These are phyloP conservation scores for Lactarius tabidus DNA, from an alignment of 768 basidiomycete species.

Conservation along the genomic window DNA sequence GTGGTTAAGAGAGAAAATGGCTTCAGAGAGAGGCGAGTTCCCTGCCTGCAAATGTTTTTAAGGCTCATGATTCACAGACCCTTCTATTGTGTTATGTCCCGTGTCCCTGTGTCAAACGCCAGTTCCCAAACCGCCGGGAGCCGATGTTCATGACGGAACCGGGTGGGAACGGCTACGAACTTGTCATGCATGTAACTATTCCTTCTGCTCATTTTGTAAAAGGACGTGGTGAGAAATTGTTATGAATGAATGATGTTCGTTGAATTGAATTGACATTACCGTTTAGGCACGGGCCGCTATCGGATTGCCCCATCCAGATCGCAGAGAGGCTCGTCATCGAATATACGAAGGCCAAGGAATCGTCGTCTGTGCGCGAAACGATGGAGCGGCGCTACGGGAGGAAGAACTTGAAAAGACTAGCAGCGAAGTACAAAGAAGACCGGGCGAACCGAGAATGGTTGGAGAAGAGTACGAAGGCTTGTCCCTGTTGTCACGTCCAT, in stretches of 20 bases:
- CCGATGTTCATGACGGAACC: conserved; percentile 47
- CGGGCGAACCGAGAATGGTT: conserved; percentile 73
- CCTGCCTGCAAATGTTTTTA: neutral
- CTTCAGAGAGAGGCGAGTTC: conserved; percentile 61
- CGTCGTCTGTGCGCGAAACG: conserved; percentile 42
- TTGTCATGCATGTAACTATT: conserved; percentile 67
- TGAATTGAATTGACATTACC: conserved; percentile 1
- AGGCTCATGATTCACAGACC: conserved; percentile 45
- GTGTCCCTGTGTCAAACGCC: conserved; percentile 77
- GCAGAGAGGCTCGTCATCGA: conserved; percentile 63
- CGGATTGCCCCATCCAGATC: conserved; percentile 62
- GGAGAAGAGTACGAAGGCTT: conserved; percentile 58
- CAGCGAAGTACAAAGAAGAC: conserved; percentile 65
- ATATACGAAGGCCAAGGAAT: conserved; percentile 57
- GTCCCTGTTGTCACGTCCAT: conserved; percentile 67
- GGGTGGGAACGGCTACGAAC: conserved; percentile 70
- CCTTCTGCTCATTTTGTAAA: conserved; percentile 81
- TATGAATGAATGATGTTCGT: neutral
- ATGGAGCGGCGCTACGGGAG: conserved; percentile 67
- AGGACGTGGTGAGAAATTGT: conserved; percentile 62
- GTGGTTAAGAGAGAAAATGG: conserved; percentile 69
- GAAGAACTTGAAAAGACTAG: conserved; percentile 55
- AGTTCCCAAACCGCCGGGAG: conserved; percentile 52
- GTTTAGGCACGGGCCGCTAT: conserved; percentile 76
- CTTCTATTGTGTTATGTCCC: conserved; percentile 77